Percentiles rank a stretch among this genome's conserved stretches.
These are phyloP conservation scores for Viola pubescens DNA, from an alignment of 441 rosid species.

Conservation along the genomic window DNA sequence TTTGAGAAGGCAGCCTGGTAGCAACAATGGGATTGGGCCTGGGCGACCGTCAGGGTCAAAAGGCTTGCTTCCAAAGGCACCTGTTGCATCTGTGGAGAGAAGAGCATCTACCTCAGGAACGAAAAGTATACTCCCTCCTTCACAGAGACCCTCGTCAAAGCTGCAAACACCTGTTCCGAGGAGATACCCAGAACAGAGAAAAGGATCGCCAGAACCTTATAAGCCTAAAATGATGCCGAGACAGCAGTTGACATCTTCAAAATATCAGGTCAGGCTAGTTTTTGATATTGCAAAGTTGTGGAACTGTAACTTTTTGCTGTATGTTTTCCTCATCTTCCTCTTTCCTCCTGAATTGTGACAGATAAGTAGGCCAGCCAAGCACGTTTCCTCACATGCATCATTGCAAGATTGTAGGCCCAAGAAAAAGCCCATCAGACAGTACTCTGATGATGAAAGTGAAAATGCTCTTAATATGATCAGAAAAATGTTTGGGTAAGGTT, in stretches of 20 bases:
- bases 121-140: slow-evolving; percentile 33
- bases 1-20: slow-evolving; percentile 45
- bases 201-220: slow-evolving; percentile 30
- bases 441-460: slow-evolving; percentile 40
- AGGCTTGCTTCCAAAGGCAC: slow-evolving; percentile 34
- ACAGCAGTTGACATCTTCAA: slow-evolving; percentile 36
- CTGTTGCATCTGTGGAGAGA: slow-evolving; percentile 27
- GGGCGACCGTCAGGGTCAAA: slow-evolving; percentile 47
- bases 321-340: slow-evolving; percentile 4
- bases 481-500: slow-evolving; percentile 49
- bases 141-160: slow-evolving; percentile 29
- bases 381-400: slow-evolving; percentile 27
- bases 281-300: not conserved
- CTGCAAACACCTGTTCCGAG: slow-evolving; percentile 32
- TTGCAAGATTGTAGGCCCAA: slow-evolving; percentile 38
- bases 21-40: slow-evolving; percentile 51
- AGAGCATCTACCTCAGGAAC: slow-evolving; percentile 22
- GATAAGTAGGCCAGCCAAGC: slow-evolving; percentile 29
- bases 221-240: slow-evolving; percentile 32
- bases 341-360: slow-evolving; percentile 12
- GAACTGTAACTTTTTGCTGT: not conserved
- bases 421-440: slow-evolving; percentile 43
- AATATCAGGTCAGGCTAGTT: slow-evolving; percentile 40
- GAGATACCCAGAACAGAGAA: slow-evolving; percentile 44
- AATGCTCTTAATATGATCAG: slow-evolving; percentile 55